Percentiles rank a stretch among this genome's conserved stretches.
phyloP scores from a whole-genome alignment of 2,329 filamentous ascomycete species.

The Byssochlamys sp. region DNA sequence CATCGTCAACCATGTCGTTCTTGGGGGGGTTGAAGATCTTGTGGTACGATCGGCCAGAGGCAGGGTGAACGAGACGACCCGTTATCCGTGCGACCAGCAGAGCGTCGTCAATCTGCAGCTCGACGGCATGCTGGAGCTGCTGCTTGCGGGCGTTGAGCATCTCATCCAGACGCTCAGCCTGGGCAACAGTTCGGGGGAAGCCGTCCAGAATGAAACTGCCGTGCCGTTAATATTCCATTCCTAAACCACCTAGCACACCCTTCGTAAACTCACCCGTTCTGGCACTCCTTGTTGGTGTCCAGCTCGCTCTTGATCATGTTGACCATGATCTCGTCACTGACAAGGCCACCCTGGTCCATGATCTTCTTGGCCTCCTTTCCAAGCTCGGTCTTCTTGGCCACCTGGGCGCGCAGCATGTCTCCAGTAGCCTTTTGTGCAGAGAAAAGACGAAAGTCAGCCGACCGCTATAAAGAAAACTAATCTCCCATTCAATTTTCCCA shows the following conservation, averaged over 20 bases:
- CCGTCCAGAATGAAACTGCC: constrained; percentile 93
- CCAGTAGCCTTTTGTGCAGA: constrained; percentile 65
- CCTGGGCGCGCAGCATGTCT: constrained; percentile 97
- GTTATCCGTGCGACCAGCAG: constrained; percentile 94
- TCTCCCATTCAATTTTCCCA: constrained; percentile 9
- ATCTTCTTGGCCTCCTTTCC: constrained; percentile 99
- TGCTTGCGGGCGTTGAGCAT: constrained; percentile 75
- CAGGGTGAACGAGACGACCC: constrained; percentile 87
- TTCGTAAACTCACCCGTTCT: constrained; percentile 61
- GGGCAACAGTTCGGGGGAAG: constrained; percentile 91
- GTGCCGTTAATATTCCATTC: constrained; percentile 1
- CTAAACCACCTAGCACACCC: not conserved
- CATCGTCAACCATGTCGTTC: constrained; percentile 83
- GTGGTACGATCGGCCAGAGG: constrained; percentile 94
- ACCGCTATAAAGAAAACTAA: not conserved
- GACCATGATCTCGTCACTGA: constrained; percentile 98
- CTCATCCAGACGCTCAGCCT: constrained; percentile 85
- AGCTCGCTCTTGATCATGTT: constrained; percentile 99
- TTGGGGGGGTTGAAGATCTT: constrained; percentile 98
- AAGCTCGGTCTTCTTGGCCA: constrained; percentile 90
- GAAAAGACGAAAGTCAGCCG: constrained; percentile 2
- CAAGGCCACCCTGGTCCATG: constrained; percentile 95
- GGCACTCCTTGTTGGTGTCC: constrained; percentile 86
- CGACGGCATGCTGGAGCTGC: constrained; percentile 85
- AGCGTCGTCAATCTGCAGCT: constrained; percentile 91